phyloP scores from a whole-genome alignment of 306 rosid species.

The Psophocarpus tetragonolobus region DNA sequence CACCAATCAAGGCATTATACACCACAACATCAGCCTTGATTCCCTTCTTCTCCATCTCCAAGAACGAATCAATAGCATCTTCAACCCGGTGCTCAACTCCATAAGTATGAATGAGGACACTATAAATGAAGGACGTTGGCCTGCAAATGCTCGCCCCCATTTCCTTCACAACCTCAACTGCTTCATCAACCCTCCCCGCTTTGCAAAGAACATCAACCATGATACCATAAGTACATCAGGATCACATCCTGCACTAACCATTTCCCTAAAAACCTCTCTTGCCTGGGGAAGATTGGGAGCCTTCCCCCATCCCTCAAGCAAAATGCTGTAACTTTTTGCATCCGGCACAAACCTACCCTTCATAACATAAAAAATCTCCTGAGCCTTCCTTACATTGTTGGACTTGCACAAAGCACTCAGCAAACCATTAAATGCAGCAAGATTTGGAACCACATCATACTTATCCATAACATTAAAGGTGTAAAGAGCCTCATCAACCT shows the following conservation, averaged over 20 bases:
- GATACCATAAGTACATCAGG: constrained; percentile 84
- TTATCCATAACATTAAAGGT: constrained; percentile 87
- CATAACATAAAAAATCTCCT: constrained; percentile 73
- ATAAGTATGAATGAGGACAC: constrained; percentile 73
- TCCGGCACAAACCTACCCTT: constrained; percentile 68
- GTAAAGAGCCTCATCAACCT: constrained; percentile 80
- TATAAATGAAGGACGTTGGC: constrained; percentile 75
- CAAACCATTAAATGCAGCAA: constrained; percentile 77
- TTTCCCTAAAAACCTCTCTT: constrained; percentile 71
- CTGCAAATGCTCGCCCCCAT: constrained; percentile 59
- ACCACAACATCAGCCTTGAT: constrained; percentile 68
- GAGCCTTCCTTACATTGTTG: constrained; percentile 89
- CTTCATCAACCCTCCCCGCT: constrained; percentile 87
- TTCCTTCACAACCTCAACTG: constrained; percentile 65
- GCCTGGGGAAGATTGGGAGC: constrained; percentile 83
- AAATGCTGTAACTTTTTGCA: constrained; percentile 71
- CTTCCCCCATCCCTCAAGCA: constrained; percentile 90
- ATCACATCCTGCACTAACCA: constrained; percentile 61
- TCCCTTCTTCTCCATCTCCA: constrained; percentile 75
- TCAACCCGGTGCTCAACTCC: constrained; percentile 77
- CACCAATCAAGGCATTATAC: constrained; percentile 80
- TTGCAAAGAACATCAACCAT: constrained; percentile 89
- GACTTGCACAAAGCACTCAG: constrained; percentile 82
- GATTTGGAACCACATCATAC: constrained; percentile 56
- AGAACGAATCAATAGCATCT: constrained; percentile 76